A percentile compares a stretch with the other conserved stretches of the same genome.
Conservation (phyloP, 805 yeast species). For the Candida pseudoglaebosa region DNA sequence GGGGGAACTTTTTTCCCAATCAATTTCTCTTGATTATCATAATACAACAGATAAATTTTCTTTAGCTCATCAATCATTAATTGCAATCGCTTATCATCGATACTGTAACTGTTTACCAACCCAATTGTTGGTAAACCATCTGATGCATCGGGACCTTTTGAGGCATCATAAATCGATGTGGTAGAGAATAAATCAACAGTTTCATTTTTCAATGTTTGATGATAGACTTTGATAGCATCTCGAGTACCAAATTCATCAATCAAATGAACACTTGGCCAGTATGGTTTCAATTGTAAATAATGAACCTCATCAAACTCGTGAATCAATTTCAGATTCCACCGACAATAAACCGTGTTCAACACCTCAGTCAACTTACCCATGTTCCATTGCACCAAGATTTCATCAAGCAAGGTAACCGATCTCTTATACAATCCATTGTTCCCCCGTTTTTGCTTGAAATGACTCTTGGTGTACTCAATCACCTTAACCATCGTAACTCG, state of each 20-base stretch:
- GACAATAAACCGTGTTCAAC: slow-evolving; percentile 8
- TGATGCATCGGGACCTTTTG: too few relatives aligned
- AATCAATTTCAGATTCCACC: slow-evolving; percentile 14
- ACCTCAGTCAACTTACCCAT: slow-evolving; percentile 19
- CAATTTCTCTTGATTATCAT: slow-evolving; percentile 12
- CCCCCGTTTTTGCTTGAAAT: slow-evolving; percentile 8
- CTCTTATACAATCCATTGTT: slow-evolving; percentile 13
- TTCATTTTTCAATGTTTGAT: slow-evolving; percentile 11
- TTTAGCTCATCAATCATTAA: slow-evolving; percentile 12
- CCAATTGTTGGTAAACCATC: not conserved
- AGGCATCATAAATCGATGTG: too few relatives aligned
- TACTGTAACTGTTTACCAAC: slow-evolving; percentile 1
- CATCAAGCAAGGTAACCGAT: slow-evolving; percentile 16
- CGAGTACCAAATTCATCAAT: slow-evolving; percentile 16
- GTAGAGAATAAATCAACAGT: slow-evolving; percentile 13
- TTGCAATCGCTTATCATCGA: not conserved
- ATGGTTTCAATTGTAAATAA: slow-evolving; percentile 17
- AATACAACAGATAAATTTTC: slow-evolving; percentile 19
- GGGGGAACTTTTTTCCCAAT: slow-evolving; percentile 22
- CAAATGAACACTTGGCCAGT: slow-evolving; percentile 36
- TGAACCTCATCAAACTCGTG: slow-evolving; percentile 16
- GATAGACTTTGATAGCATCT: slow-evolving; percentile 9
- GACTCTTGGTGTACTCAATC: slow-evolving; percentile 10
- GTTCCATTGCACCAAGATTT: slow-evolving; percentile 25
- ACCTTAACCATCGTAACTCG: slow-evolving; percentile 7